Base-by-base conservation (phyloP, 2,329 filamentous ascomycete species). In the Coniosporium tulheliwenetii region DNA sequence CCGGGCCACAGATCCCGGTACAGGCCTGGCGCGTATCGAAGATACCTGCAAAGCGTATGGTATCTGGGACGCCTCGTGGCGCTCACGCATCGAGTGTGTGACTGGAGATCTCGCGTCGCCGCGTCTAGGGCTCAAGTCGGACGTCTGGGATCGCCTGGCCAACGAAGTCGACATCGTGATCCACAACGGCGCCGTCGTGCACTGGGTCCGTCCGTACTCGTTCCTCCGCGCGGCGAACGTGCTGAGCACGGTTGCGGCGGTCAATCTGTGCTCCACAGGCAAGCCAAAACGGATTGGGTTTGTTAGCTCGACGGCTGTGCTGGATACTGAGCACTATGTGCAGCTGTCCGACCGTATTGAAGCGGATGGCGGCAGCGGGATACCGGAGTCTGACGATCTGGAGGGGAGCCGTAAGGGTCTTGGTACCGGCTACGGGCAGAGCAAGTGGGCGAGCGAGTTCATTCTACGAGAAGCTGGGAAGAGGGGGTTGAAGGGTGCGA, bases 381-480 rank as follows among this genome's bases (percentile, higher is more conserved):
- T 94, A 12, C 66, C 70, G 14, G 89, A 95, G 58, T 69, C 69
- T 0, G 87, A 95, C 55, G 78, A 89, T 48, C 69, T 95, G 45
- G 66, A 75, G 48, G 85, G 86, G 40, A 87, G 83, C 52, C 71
- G 77, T 33, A 77, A 67, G 40, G 84, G 84, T 30, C 75, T 95
- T 1, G 77, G 77, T 33, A 94, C 84, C 1, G 87, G 89, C 5
- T 95, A 95, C 52, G 87, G 89, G 2, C 87, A 95, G 59, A 77
- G 75, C 48, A 95, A 96, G 64, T 95, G 86, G 86, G 82, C 75
- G 5, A 71, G 73, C 2, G 77, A 80, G 54, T 74, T 73, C 48
- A 69, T 95, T 38, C 74, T 86, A 15, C 73, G 83, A 16, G 81
- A 85, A 57, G 87, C 89, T 19, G 85, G 86, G 39, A 67, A 67